These are phyloP conservation scores for Talaromyces rugulosus DNA, from an alignment of 2,329 filamentous ascomycete genomes.

Conservation along the genomic window DNA sequence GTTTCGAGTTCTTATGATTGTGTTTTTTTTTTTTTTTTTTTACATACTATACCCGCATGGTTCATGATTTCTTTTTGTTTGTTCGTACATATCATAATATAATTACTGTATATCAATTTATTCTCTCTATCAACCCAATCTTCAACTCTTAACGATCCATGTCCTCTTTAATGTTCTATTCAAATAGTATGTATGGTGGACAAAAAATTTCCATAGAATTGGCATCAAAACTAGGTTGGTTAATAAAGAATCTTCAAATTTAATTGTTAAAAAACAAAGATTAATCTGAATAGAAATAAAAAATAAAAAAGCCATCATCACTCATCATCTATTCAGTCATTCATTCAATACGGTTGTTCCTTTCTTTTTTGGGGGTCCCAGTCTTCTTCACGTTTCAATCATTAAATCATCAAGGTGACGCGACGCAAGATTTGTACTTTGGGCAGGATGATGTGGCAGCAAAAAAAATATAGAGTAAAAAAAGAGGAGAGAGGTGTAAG, in stretches of 20 bases:
- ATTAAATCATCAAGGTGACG: slow-evolving; percentile 8
- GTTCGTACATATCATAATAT: not conserved
- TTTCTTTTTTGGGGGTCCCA: not conserved
- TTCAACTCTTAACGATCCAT: not conserved
- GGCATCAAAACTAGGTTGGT: not conserved
- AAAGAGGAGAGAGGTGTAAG: not conserved
- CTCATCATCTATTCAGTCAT: slow-evolving; percentile 8
- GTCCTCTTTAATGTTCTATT: not conserved
- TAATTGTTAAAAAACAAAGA: not conserved
- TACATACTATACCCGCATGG: not conserved
- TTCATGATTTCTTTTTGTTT: not conserved
- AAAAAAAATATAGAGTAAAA: not conserved
- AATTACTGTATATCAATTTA: not conserved
- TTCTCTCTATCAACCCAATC: not conserved
- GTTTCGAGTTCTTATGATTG: not conserved
- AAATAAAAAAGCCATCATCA: slow-evolving; percentile 1
- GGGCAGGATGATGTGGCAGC: not conserved
- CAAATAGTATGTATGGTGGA: not conserved
- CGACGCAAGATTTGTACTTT: slow-evolving; percentile 10
- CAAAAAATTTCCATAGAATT: not conserved
- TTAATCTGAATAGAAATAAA: not conserved
- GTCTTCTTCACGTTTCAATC: slow-evolving; percentile 7
- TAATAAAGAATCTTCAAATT: not conserved
- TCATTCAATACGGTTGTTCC: slow-evolving; percentile 1
- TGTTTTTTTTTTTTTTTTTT: not conserved